Evolutionary conservation across 768 basidiomycete species (phyloP).

Genomic region (Kwoniella newhampshirensis): DNA sequence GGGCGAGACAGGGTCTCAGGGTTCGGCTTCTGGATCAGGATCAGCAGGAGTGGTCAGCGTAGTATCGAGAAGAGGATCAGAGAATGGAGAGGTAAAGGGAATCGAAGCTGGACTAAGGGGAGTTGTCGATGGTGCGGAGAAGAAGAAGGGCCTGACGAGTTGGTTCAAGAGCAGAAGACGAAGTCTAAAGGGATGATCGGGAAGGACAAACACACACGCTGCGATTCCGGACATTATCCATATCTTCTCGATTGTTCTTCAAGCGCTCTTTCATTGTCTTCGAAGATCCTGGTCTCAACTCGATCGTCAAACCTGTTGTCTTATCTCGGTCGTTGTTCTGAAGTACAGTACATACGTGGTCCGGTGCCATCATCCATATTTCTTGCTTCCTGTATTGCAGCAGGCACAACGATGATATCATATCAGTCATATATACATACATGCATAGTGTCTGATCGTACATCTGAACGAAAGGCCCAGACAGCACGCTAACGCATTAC

Average conservation of each 20-base stretch:
- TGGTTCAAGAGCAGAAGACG: constrained; percentile 8
- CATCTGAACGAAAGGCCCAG: no score
- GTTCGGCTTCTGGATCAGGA: background rate
- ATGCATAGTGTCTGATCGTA: background rate
- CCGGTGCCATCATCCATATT: no score
- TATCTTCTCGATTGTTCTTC: no score
- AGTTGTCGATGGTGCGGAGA: background rate
- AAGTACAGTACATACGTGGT: no score
- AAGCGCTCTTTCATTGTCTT: no score
- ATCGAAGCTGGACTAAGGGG: background rate
- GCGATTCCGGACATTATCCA: no score
- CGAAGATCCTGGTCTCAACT: no score
- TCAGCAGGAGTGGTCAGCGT: background rate
- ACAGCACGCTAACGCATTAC: no score
- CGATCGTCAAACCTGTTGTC: no score
- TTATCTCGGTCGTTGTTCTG: no score
- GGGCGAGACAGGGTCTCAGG: constrained; percentile 8
- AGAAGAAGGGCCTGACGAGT: constrained; percentile 8
- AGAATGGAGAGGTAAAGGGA: background rate
- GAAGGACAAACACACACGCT: no score
- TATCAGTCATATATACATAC: constrained; percentile 5
- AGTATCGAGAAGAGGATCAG: background rate
- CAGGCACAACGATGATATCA: background rate
- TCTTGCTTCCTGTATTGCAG: no score
- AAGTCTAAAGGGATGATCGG: background rate